Conservation (phyloP, 495 filamentous ascomycete species). For the Xanthoparmelia taractica region DNA sequence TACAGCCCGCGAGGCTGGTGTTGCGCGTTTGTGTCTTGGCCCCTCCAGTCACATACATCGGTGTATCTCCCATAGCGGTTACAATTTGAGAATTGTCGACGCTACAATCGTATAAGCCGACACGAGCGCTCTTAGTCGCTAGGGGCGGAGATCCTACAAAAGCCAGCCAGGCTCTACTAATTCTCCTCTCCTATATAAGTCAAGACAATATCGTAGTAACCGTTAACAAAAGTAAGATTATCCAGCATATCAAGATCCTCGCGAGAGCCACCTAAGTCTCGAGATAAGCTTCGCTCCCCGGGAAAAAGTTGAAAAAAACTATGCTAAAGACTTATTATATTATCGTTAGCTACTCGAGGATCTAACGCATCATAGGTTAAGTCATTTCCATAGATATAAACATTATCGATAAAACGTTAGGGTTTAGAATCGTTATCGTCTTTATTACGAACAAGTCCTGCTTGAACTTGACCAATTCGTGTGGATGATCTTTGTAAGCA, state of each 20-base stretch:
- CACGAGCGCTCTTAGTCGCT: slow-evolving; percentile 1
- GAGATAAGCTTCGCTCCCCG: slow-evolving; percentile 9
- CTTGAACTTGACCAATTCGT: no score
- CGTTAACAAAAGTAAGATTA: slow-evolving; percentile 31
- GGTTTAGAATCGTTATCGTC: no score
- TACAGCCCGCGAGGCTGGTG: background rate
- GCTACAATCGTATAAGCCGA: slow-evolving; percentile 8
- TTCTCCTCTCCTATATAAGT: slow-evolving; percentile 25
- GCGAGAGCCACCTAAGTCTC: slow-evolving; percentile 26
- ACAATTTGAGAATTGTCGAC: background rate
- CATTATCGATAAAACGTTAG: no score
- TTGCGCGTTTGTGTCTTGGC: background rate
- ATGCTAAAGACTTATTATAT: slow-evolving; percentile 36
- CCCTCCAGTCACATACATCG: background rate
- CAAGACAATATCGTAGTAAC: slow-evolving; percentile 26
- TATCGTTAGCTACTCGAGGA: no score
- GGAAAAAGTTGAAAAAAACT: slow-evolving; percentile 32
- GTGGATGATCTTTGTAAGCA: no score
- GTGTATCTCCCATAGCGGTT: background rate
- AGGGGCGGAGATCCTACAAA: background rate
- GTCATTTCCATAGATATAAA: no score
- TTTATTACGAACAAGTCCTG: no score
- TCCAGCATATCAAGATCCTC: slow-evolving; percentile 38
- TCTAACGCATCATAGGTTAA: no score
- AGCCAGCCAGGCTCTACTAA: background rate